Base-by-base conservation (phyloP, 2,329 filamentous ascomycete genomes). In the Myriosclerotinia curreyana region DNA sequence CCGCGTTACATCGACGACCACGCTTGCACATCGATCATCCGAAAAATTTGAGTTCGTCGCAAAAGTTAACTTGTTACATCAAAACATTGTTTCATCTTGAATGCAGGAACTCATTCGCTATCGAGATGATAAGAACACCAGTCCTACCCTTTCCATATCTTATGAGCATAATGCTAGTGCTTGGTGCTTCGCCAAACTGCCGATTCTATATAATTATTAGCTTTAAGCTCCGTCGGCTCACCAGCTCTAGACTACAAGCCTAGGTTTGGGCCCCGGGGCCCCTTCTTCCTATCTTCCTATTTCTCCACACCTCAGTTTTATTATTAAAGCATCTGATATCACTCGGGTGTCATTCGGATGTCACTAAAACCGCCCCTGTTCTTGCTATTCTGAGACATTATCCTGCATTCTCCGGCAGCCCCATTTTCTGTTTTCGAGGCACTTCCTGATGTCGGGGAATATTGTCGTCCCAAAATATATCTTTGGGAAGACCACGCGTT, bases 71-170 rank as follows among this genome's bases (percentile, higher is more conserved):
- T 46, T 58, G 20, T 36, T 40, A 58, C n/a, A 25, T 48, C 20
- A 14, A 48, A 46, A 22, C 20, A 58, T 46, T 12, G 7, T 22
- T 36, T 3, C 40, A 44, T 28, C 11, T 2, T 17, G 25, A 34
- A 46, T n/a, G 25, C 54, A 46, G 52, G 52, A 40, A 42, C 36
- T n/a, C n/a, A 55, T 28, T 55, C 52, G 36, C 36, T 55, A 28
- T 36, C 15, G 22, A 20, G 7, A 46, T 22, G 42, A 58, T 46
- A 22, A 34, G 25, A 3, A 22, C 42, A 58, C 42, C 42, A 59
- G 14, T 46, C 12, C 22, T 31, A 59, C n/a, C 14, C 20, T 58
- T 48, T 40, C 17, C 20, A 58, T 25, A 58, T 22, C 28, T 31
- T 14, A 36, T 25, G 34, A 25, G n/a, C 34, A 36, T 34, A 40